Base-by-base conservation (phyloP, 2,329 filamentous ascomycete genomes). In the Chrysoporthe cubensis region DNA sequence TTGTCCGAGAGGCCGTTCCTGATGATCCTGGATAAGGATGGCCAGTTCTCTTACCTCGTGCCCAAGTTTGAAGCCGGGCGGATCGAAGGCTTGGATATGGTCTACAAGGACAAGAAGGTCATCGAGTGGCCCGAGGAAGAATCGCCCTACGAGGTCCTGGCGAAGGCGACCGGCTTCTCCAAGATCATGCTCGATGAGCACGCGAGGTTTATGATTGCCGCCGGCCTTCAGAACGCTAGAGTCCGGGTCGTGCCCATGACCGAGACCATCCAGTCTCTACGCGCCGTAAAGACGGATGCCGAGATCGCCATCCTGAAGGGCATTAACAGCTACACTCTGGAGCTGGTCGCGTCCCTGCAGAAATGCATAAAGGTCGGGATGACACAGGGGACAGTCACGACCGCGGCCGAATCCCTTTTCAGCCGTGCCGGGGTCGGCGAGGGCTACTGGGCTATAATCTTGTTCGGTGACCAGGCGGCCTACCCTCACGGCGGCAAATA, bases 121-220 rank as follows among this genome's bases (percentile, higher is more conserved):
- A 72, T 76, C 44, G 69, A 70, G 9, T 76, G 74, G 75, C 65
- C 66, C 46, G 75, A 76, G 65, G 74, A 75, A 57, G 64, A 71
- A 58, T 71, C 71, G 18, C 75, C 75, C 3, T 75, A 76, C 63
- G 64, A 71, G 54, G 73, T 75, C 5, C 66, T 76, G 34, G 69
- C 72, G 14, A 43, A 54, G 46, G 71, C 63, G 11, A 69, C 71
- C 7, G 67, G 71, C n/a, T 72, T 69, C 69, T 62, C 46, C 18
- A 74, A 66, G 65, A 64, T 76, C 70, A 75, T 76, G 72, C 43
- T 76, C 40, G 75, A 76, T 63, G 75, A 76, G 68, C 75, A 76
- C 63, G 56, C 69, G 46, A 60, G 75, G 18, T 74, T 72, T 69
- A 76, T 75, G 74, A 75, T 76, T n/a, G 74, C 73, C 2, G 73